Evolutionary conservation across 2,329 filamentous ascomycete genomes (phyloP).

Genomic region (Cladobotryum mycophilum): DNA sequence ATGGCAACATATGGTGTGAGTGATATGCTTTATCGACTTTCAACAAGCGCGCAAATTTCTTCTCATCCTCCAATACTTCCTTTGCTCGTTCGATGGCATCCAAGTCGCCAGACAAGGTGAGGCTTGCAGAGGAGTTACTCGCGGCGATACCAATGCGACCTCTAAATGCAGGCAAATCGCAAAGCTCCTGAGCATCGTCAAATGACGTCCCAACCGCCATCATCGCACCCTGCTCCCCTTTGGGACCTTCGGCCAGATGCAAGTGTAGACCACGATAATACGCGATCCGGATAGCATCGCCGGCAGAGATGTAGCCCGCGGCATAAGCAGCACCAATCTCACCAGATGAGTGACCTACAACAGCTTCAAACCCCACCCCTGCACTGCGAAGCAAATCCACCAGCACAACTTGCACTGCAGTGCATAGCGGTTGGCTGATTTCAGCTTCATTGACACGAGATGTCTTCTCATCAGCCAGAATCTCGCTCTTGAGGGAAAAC

Average conservation of each 20-base stretch:
- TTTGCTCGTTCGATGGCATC: conserved; percentile 20
- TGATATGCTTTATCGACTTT: conserved; percentile 43
- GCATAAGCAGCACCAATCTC: conserved; percentile 20
- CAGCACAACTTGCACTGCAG: conserved; percentile 3
- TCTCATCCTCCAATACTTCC: conserved; percentile 14
- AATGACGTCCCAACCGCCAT: conserved; percentile 1
- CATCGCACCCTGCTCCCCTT: neutral
- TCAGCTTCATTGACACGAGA: conserved; percentile 1
- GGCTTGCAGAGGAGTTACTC: conserved; percentile 15
- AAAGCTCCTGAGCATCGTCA: conserved; percentile 15
- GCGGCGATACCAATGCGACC: conserved; percentile 15
- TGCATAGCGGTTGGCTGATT: conserved; percentile 3
- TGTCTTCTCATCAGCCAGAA: neutral
- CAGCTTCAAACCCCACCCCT: neutral
- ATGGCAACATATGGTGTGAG: conserved; percentile 38
- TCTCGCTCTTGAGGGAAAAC: neutral
- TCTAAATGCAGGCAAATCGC: conserved; percentile 8
- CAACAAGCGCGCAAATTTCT: conserved; percentile 30
- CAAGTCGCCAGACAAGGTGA: conserved; percentile 24
- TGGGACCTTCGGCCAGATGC: too few species aligned
- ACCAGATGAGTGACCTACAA: conserved; percentile 6
- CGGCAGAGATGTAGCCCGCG: conserved; percentile 2
- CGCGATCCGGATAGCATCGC: conserved; percentile 2
- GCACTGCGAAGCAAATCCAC: neutral
- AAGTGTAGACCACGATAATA: conserved; percentile 3